A percentile compares a stretch with the other conserved stretches of the same genome.
phyloP scores from a whole-genome alignment of 2,329 filamentous ascomycete genomes.

The Fusarium sulawesiense region DNA sequence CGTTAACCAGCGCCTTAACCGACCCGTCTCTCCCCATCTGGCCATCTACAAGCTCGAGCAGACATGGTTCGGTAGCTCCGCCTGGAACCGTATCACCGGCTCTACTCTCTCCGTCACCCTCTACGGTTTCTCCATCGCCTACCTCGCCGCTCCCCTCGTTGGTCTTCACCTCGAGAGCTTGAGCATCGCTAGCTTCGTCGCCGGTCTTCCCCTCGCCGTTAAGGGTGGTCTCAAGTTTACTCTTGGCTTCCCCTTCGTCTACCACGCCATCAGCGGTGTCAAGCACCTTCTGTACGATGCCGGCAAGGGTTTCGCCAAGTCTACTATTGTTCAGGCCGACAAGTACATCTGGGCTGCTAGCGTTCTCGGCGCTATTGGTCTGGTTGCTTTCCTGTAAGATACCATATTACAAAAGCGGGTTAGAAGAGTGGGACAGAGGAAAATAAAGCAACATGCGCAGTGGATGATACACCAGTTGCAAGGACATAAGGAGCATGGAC shows the following conservation, averaged over 20 bases:
- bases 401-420: constrained; percentile 1
- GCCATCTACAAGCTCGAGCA: constrained; percentile 87
- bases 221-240: constrained; percentile 69
- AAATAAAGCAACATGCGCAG: constrained; percentile 10
- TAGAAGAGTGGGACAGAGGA: neutral
- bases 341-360: constrained; percentile 62
- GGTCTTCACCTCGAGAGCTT: constrained; percentile 72
- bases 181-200: constrained; percentile 70
- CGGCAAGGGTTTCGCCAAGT: constrained; percentile 62
- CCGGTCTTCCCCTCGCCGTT: constrained; percentile 66
- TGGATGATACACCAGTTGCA: constrained; percentile 30
- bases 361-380: constrained; percentile 55
- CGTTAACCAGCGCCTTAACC: constrained; percentile 80
- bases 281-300: constrained; percentile 67
- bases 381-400: constrained; percentile 62
- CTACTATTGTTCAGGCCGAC: constrained; percentile 59
- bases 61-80: constrained; percentile 80
- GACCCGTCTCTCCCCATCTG: constrained; percentile 87
- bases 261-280: constrained; percentile 67
- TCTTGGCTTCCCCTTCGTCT: constrained; percentile 69
- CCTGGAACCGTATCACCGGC: constrained; percentile 88
- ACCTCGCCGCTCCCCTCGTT: constrained; percentile 81
- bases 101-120: constrained; percentile 75
- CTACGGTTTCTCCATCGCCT: constrained; percentile 83
- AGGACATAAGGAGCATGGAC: constrained; percentile 13